phyloP scores from a whole-genome alignment of 345 rosid genomes.

The Alliaria petiolata region DNA sequence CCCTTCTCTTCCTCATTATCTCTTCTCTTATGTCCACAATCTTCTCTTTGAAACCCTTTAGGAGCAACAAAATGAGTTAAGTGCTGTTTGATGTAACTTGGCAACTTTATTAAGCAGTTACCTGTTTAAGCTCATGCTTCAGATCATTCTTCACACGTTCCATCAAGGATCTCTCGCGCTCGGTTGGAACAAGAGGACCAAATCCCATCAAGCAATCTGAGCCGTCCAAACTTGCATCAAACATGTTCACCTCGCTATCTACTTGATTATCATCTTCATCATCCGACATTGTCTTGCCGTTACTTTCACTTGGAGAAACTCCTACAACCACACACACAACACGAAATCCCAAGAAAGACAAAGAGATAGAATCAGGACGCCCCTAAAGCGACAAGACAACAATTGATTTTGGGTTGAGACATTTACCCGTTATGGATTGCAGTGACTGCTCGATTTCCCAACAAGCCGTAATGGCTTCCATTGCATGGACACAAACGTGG shows the following conservation, averaged over 20 bases:
- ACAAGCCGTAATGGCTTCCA: constrained; percentile 89
- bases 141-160: constrained; percentile 83
- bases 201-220: constrained; percentile 62
- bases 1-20: constrained; percentile 85
- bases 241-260: constrained; percentile 62
- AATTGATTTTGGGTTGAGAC: neutral
- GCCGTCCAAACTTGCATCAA: constrained; percentile 45
- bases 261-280: constrained; percentile 77
- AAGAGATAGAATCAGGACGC: neutral
- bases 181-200: constrained; percentile 82
- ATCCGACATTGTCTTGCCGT: constrained; percentile 87
- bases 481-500: constrained; percentile 84
- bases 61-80: neutral
- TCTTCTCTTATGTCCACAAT: constrained; percentile 86
- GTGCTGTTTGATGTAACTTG: neutral
- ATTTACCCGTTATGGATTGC: constrained; percentile 63
- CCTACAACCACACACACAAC: constrained; percentile 41
- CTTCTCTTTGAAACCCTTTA: constrained; percentile 80
- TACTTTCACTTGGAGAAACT: constrained; percentile 75
- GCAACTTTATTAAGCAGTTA: constrained; percentile 16
- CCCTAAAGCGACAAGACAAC: neutral
- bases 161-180: constrained; percentile 79
- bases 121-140: constrained; percentile 92
- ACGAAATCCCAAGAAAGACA: neutral
- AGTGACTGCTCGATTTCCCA: constrained; percentile 80